Base-by-base conservation (phyloP, 2,329 filamentous ascomycete genomes). In the Coniella vitis region DNA sequence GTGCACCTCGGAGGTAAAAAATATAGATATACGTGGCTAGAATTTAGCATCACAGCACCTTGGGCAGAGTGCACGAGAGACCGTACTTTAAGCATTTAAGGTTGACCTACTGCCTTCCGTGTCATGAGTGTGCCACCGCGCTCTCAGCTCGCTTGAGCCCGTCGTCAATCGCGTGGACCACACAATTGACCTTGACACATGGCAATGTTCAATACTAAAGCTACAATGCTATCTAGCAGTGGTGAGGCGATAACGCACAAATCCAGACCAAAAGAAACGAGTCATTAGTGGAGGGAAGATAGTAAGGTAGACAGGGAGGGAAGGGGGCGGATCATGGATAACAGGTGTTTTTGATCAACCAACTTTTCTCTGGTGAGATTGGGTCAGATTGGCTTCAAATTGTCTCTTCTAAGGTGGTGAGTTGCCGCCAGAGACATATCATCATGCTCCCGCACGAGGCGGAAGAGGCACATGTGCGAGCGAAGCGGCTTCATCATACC, bases 401-500 rank as follows among this genome's bases (percentile, higher is more conserved):
- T 83, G 78, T 73, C 75, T 48, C 73, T 73, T 62, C 49, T 65
- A 71, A 73, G 76, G 78, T 84, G 79, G 80, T 83, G 72, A 76
- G 65, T 63, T 73, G 76, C 72, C 51, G 77, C 77, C 75, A 69
- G 71, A 51, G 70, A 79, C 79, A 84, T 82, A 54, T 82, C 79
- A 78, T 69, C 80, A 83, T 74, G 70, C 71, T 72, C 71, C 75
- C 71, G 69, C 66, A 65, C 61, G 67, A 59, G 69, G 66, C 70
- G 68, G 69, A 71, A 74, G 71, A 65, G 61, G 66, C 66, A 69
- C 69, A 76, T 83, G 66, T 70, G 67, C 69, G 75, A 64, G 66
- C 69, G 63, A 75, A 76, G 77, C 79, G 76, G 72, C 73, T 82
- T 86, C 85, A 78, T 90, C 84, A 84, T 74, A 65, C 79, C 82